phyloP scores from a whole-genome alignment of 169 alveolate species.

The Plasmodium malariae region DNA sequence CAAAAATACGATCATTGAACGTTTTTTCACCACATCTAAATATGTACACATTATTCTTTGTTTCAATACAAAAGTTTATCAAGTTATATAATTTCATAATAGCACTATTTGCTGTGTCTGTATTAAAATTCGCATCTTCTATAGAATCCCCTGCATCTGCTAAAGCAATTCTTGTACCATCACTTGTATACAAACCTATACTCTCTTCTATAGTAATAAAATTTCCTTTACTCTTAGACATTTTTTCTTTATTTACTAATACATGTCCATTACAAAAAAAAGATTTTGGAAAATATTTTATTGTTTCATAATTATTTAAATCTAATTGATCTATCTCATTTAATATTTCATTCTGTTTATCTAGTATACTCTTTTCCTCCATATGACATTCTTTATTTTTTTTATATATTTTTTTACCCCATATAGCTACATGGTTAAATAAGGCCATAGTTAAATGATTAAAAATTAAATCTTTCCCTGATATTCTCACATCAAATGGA shows the following conservation, averaged over 20 bases:
- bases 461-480: slow-evolving; percentile 98
- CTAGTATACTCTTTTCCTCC: slow-evolving; percentile 48
- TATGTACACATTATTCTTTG: slow-evolving; percentile 79
- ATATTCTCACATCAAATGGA: slow-evolving; percentile 91
- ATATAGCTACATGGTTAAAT: slow-evolving; percentile 99
- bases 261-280: slow-evolving; percentile 98
- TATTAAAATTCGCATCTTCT: slow-evolving; percentile 96
- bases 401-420: slow-evolving; percentile 89
- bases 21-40: slow-evolving; percentile 77
- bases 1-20: slow-evolving; percentile 85
- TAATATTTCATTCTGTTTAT: slow-evolving; percentile 68
- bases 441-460: slow-evolving; percentile 99
- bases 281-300: slow-evolving; percentile 92
- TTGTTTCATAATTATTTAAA: slow-evolving; percentile 19
- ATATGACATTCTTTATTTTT: slow-evolving; percentile 18
- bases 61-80: slow-evolving; percentile 81
- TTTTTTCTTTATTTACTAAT: slow-evolving; percentile 96
- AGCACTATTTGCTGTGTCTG: slow-evolving; percentile 90
- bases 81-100: slow-evolving; percentile 86
- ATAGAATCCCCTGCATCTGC: slow-evolving; percentile 99
- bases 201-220: slow-evolving; percentile 96
- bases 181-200: slow-evolving; percentile 95
- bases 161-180: slow-evolving; percentile 97
- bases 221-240: slow-evolving; percentile 98
- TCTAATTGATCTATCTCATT: slow-evolving; percentile 39